Evolutionary conservation across 73 alveolate species (phyloP).

Genomic region (Uronychia binucleata): DNA sequence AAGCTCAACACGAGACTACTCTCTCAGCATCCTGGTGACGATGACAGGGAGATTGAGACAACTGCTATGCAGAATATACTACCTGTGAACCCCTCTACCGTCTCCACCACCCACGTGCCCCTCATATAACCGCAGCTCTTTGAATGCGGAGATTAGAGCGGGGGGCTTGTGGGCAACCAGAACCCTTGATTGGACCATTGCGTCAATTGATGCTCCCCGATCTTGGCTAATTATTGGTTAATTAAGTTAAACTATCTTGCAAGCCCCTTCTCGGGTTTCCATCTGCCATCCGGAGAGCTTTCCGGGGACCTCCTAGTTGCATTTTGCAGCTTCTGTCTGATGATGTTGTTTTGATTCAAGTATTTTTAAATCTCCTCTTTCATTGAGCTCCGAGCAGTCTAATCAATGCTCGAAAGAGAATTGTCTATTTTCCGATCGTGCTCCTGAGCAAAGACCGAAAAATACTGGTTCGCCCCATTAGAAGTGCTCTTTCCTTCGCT

Average conservation of each 20-base stretch:
- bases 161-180: not conserved
- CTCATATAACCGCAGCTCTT: no score
- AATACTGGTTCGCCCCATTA: not conserved
- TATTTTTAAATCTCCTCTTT: not conserved
- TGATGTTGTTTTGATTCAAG: not conserved
- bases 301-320: not conserved
- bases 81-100: no score
- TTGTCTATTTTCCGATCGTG: not conserved
- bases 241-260: no score
- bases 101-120: no score
- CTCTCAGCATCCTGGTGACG: not conserved
- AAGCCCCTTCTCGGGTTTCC: not conserved
- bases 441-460: not conserved
- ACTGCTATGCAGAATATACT: not conserved
- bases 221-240: no score
- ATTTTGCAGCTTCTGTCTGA: not conserved
- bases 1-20: no score
- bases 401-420: not conserved
- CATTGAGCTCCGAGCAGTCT: not conserved
- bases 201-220: not conserved
- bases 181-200: not conserved
- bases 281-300: not conserved
- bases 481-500: not conserved
- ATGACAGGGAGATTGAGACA: not conserved
- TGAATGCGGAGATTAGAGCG: no score